Evolutionary conservation across 305 asterid species (phyloP), one percentile per base, ranked within the genome.

Genomic region (Fraxinus baroniana): DNA sequence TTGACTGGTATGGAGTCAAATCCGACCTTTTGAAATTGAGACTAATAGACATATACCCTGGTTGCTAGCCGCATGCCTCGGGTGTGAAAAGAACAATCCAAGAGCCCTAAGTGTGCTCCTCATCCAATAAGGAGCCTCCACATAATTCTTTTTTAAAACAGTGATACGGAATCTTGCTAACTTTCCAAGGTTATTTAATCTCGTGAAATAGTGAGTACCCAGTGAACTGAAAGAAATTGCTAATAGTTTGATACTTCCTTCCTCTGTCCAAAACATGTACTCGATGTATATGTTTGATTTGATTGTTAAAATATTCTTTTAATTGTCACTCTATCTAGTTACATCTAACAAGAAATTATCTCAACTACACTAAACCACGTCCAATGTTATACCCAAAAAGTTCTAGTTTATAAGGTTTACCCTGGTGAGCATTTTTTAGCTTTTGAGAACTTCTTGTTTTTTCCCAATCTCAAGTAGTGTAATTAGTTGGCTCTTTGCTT

Each of bases 221-320:
- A 12, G 46, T 71, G n/a, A 20, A 68, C 7, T 52, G 71, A 68
- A 49, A 32, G 74, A 68, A 28, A 18, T 15, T 6, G 39, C 3
- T 24, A 17, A n/a, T 24, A 17, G 68, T 41, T 28, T 44, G 39
- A 32, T 68, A 13, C 74, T 68, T 68, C 8, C 74, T 66, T 26
- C 74, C 39, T 68, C 20, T 8, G 3, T 32, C 24, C 49, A 26
- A 12, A 46, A 35, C 39, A 33, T 78, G 8, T 35, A 79, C 64
- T 64, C 33, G 32, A 39, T 57, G 74, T 28, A 79, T 41, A 30
- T 71, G 83, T 22, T 49, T 80, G 78, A 18, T 60, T 72, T 72
- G 35, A 10, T 74, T 26, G 74, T 10, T 12, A 18, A 72, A 68
- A 30, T 12, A 12, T n/a, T 30, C 37, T 10, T 74, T 57, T 75